Base-by-base conservation (phyloP, 2,329 filamentous ascomycete species). In the Fusarium compactum region DNA sequence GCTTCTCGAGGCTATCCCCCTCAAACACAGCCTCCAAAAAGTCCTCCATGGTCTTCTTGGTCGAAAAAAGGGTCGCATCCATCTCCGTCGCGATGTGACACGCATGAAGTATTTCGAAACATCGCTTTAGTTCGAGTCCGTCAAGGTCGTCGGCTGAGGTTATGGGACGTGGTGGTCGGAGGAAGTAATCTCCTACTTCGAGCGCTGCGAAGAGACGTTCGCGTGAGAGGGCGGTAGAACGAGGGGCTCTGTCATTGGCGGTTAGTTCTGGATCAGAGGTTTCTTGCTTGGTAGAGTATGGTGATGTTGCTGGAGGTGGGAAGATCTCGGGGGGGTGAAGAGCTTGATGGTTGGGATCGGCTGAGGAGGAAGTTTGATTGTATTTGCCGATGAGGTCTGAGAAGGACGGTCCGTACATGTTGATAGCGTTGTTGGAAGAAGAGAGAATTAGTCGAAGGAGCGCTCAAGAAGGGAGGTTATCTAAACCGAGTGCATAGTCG, bases 101-200 rank as follows among this genome's bases (percentile, higher is more conserved):
- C 0, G 77, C 78, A 27, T 79, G 77, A 6, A 80, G 67, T 22
- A 80, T 76, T 29, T 79, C 76, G 22, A 79, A 80, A 40, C 74
- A 78, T 41, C 69, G 67, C n/a, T 72, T 71, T 22, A 80, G 56
- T 45, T 80, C 71, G 0, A 58, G n/a, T 9, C 76, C 70, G 8
- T 70, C 76, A 15, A 80, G 71, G 29, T 76, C 68, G 22, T 78
- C 72, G 12, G 76, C 67, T 6, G 69, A 66, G 10, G 20, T 34
- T 30, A 80, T 78, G 20, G 65, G 43, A 20, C 63, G 69, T 0
- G 62, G 59, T n/a, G 29, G 45, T 18, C 65, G 69, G 3, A 77
- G 57, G 7, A 72, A 54, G 1, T 48, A 47, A 11, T 73, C 58
- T 1, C 71, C 76, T 3, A 58, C 47, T 40, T 72, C 76, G 15